These are phyloP conservation scores for Xylaria digitata DNA, from an alignment of 2,329 filamentous ascomycete species.

Conservation along the genomic window DNA sequence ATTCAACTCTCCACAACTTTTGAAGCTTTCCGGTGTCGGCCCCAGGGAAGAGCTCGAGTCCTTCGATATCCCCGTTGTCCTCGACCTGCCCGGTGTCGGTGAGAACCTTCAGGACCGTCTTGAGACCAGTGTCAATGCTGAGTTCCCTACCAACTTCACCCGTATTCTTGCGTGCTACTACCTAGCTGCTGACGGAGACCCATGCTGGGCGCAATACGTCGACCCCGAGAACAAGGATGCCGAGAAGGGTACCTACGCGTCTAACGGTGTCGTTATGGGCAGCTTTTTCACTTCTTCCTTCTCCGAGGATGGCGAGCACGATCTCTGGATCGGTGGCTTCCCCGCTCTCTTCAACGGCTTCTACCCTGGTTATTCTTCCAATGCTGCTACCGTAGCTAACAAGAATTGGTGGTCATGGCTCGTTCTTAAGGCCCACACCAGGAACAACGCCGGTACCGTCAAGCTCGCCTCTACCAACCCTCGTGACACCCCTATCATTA, in stretches of 20 bases:
- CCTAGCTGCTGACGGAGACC: constrained; percentile 49
- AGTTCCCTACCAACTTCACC: constrained; percentile 54
- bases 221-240: constrained; percentile 36
- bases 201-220: constrained; percentile 47
- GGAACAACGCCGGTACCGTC: constrained; percentile 71
- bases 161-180: constrained; percentile 53
- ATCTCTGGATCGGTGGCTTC: constrained; percentile 55
- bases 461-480: constrained; percentile 70
- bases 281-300: constrained; percentile 46
- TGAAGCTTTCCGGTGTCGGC: constrained; percentile 62
- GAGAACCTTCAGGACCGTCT: constrained; percentile 68
- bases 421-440: constrained; percentile 67
- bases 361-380: constrained; percentile 53
- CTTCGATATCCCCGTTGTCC: constrained; percentile 55
- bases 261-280: constrained; percentile 51
- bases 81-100: constrained; percentile 67
- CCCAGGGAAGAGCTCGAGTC: constrained; percentile 54
- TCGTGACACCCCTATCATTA: constrained; percentile 70
- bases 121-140: constrained; percentile 59
- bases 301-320: constrained; percentile 46
- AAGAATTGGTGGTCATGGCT: constrained; percentile 59
- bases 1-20: constrained; percentile 64
- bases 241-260: constrained; percentile 50
- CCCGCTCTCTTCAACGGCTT: constrained; percentile 56
- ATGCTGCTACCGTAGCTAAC: constrained; percentile 49